Conservation (phyloP, 1,284 basidiomycete species). For the Anthracocystis setariae region DNA sequence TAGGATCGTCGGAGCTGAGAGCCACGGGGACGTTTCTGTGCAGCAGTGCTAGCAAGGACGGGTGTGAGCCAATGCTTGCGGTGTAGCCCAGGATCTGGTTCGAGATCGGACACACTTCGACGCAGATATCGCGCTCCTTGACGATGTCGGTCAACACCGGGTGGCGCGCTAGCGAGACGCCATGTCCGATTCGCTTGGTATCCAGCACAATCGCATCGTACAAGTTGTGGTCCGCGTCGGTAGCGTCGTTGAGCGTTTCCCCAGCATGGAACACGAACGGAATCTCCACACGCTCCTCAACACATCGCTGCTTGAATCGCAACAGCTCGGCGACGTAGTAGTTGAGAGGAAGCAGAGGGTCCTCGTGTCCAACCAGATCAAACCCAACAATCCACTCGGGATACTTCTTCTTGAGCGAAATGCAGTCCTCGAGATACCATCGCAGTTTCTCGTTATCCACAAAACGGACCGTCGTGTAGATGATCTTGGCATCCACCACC, state of each 20-base stretch:
- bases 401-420: constrained; percentile 78
- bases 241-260: constrained; percentile 79
- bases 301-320: constrained; percentile 73
- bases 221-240: constrained; percentile 75
- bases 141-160: constrained; percentile 77
- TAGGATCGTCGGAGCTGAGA: constrained; percentile 78
- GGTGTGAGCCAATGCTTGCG: constrained; percentile 33
- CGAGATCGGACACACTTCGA: constrained; percentile 72
- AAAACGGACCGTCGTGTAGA: constrained; percentile 76
- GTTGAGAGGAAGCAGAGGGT: constrained; percentile 74
- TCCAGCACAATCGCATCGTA: constrained; percentile 81
- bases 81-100: constrained; percentile 56
- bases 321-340: constrained; percentile 76
- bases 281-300: constrained; percentile 74
- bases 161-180: constrained; percentile 79
- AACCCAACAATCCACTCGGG: constrained; percentile 80
- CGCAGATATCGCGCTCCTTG: constrained; percentile 74
- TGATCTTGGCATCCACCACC: constrained; percentile 52
- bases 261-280: constrained; percentile 84
- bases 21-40: constrained; percentile 78
- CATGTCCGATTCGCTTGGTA: constrained; percentile 82
- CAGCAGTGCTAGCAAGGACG: constrained; percentile 70
- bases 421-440: constrained; percentile 78
- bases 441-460: constrained; percentile 74
- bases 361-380: constrained; percentile 82